Base-by-base conservation (phyloP, 768 basidiomycete species). In the Hydnomerulius pinastri region DNA sequence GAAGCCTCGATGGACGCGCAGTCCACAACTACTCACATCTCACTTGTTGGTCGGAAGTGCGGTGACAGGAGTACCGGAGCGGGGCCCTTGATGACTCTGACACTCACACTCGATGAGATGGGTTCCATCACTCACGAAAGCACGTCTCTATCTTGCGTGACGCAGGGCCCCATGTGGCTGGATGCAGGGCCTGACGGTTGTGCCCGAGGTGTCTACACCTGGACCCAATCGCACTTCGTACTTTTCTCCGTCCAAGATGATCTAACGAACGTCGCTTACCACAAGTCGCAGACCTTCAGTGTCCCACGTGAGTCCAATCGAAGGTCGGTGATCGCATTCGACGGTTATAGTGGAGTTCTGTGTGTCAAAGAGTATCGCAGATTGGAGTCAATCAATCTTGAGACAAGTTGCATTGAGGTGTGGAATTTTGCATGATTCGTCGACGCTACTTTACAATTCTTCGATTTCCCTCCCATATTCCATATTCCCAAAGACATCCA, bases 141-240 rank as follows among this genome's bases (percentile, higher is more conserved):
- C 29, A 9, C 36, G 13, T 21, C 33, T 18, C 10, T 25, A 29
- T 10, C 27, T 17, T 18, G 28, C 5, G 17, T 43, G 13, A 33
- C 18, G 42, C 8, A 18, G 6, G 13, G 37, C 3, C 18, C 3
- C 6, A 6, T 43, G 32, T 43, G 33, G 41, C 32, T 50, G 30
- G 51, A 53, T n/a, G 25, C 35, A 3, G 46, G 46, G 2, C 51
- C 41, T 4, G 46, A 48, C 17, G 51, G 46, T 11, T 53, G 46
- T 25, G 47, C 32, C 12, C 46, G 51, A 6, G 51, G 51, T 17
- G 42, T 48, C 5, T 25, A 11, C 6, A 27, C 9, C 7, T 30
- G 40, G 27, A 21, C 32, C 35, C 27, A 38, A 5, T n/a, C 38
- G 2, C 13, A 15, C 15, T 15, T 48, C 11, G 35, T 48, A 15